These are phyloP conservation scores for Pestalotiopsis sp. DNA, from an alignment of 2,329 filamentous ascomycete genomes.

Conservation along the genomic window DNA sequence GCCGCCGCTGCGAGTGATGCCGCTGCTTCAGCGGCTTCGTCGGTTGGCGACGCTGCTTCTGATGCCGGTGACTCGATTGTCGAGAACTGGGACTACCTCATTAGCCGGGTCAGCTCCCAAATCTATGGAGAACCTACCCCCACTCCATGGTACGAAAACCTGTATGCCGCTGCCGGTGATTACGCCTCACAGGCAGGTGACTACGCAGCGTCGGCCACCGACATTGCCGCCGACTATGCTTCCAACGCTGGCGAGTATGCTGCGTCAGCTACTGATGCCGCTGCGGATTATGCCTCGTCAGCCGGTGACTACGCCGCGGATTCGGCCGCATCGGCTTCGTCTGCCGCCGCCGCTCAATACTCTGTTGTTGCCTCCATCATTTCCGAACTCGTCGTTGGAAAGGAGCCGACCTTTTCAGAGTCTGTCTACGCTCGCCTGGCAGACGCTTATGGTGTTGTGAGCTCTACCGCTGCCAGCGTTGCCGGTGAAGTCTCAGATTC, in stretches of 20 bases:
- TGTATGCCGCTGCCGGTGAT: constrained; percentile 50
- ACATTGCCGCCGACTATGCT: constrained; percentile 25
- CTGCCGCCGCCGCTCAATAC: constrained; percentile 65
- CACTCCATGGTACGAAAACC: constrained; percentile 56
- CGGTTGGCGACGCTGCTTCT: constrained; percentile 47
- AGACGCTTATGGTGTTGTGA: constrained; percentile 71
- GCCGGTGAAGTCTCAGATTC: constrained; percentile 37
- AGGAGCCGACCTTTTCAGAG: constrained; percentile 80
- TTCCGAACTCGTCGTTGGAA: constrained; percentile 75
- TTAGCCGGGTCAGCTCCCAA: constrained; percentile 68
- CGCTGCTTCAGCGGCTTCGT: constrained; percentile 44
- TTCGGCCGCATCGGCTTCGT: constrained; percentile 65
- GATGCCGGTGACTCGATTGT: constrained; percentile 42
- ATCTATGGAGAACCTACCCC: constrained; percentile 70
- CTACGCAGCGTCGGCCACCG: constrained; percentile 21
- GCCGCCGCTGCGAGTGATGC: constrained; percentile 53
- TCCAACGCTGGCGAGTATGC: constrained; percentile 29
- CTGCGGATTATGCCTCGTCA: constrained; percentile 27
- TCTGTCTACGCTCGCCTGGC: constrained; percentile 75
- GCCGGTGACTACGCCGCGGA: constrained; percentile 33
- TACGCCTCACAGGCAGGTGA: constrained; percentile 43
- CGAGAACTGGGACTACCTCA: constrained; percentile 63
- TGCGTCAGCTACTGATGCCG: constrained; percentile 18
- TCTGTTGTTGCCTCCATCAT: constrained; percentile 71
- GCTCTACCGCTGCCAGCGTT: constrained; percentile 53